phyloP scores from a whole-genome alignment of 768 basidiomycete species.

The Phaffia tasmanica region DNA sequence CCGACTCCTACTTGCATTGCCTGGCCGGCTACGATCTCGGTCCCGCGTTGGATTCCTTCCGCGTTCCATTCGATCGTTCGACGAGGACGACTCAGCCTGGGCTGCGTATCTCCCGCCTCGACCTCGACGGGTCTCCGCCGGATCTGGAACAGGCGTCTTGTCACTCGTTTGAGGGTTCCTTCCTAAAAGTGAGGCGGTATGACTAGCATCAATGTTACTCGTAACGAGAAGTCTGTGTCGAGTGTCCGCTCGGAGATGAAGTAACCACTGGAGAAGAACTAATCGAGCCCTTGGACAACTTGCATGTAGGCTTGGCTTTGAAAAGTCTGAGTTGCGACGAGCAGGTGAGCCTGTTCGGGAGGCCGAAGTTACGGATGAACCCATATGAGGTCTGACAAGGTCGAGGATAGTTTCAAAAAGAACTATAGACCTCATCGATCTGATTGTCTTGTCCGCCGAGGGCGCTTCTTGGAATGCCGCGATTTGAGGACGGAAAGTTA shows the following conservation, averaged over 20 bases:
- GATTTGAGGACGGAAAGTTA: not conserved
- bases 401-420: conserved; percentile 41
- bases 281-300: conserved; percentile 51
- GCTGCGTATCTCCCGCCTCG: not conserved
- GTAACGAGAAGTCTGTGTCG: conserved; percentile 74
- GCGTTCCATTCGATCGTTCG: conserved; percentile 16
- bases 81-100: not conserved
- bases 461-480: not conserved
- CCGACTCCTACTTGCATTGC: conserved; percentile 20
- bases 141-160: conserved; percentile 3
- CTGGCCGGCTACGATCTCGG: conserved; percentile 4
- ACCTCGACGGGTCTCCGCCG: conserved; percentile 1
- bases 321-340: not conserved
- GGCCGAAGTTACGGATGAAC: conserved; percentile 9
- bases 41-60: conserved; percentile 9
- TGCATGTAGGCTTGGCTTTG: conserved; percentile 24
- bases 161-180: not conserved
- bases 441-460: conserved; percentile 28
- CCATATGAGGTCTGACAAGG: conserved; percentile 35
- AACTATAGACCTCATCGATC: conserved; percentile 37
- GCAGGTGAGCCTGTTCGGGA: conserved; percentile 13
- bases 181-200: conserved; percentile 14
- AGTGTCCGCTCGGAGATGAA: conserved; percentile 77
- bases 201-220: conserved; percentile 41
- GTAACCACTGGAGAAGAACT: conserved; percentile 68